Evolutionary conservation across 768 basidiomycete genomes (phyloP).

Genomic region (Cyclocybe aegerita): DNA sequence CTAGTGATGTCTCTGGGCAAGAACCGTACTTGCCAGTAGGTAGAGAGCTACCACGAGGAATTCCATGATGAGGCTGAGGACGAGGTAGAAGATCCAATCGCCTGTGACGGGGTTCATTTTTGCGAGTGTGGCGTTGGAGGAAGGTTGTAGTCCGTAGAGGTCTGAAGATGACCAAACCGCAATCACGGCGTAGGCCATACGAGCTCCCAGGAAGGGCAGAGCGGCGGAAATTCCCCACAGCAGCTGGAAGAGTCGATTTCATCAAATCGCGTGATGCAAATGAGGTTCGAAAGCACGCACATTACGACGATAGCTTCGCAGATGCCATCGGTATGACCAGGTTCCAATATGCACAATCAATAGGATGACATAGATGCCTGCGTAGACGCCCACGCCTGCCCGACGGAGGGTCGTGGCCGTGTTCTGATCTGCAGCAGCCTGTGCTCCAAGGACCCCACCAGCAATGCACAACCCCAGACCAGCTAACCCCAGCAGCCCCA

Average conservation of each 20-base stretch:
- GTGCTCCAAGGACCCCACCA: slow-evolving; percentile 45
- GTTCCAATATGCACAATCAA: slow-evolving; percentile 39
- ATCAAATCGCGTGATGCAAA: background rate
- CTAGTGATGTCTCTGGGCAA: slow-evolving; percentile 28
- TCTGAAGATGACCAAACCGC: slow-evolving; percentile 56
- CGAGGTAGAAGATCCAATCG: slow-evolving; percentile 55
- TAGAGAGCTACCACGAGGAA: slow-evolving; percentile 49
- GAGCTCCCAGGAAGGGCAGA: slow-evolving; percentile 60
- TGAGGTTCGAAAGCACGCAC: slow-evolving; percentile 26
- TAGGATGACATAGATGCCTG: slow-evolving; percentile 37
- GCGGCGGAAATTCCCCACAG: slow-evolving; percentile 52
- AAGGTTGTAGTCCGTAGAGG: slow-evolving; percentile 34
- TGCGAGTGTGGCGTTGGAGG: slow-evolving; percentile 42
- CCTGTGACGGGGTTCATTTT: slow-evolving; percentile 59
- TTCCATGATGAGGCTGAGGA: slow-evolving; percentile 64
- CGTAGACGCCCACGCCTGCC: slow-evolving; percentile 42
- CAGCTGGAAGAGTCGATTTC: slow-evolving; percentile 37
- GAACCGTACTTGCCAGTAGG: slow-evolving; percentile 43
- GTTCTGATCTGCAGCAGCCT: slow-evolving; percentile 28
- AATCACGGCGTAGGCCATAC: slow-evolving; percentile 57
- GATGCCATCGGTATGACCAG: slow-evolving; percentile 45
- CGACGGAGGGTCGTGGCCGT: slow-evolving; percentile 41
- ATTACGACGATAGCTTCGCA: slow-evolving; percentile 44
- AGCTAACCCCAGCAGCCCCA: slow-evolving; percentile 34
- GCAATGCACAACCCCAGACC: slow-evolving; percentile 44